Conservation (phyloP, 176 grass and related monocot genomes). For the Saccharum spontaneum region DNA sequence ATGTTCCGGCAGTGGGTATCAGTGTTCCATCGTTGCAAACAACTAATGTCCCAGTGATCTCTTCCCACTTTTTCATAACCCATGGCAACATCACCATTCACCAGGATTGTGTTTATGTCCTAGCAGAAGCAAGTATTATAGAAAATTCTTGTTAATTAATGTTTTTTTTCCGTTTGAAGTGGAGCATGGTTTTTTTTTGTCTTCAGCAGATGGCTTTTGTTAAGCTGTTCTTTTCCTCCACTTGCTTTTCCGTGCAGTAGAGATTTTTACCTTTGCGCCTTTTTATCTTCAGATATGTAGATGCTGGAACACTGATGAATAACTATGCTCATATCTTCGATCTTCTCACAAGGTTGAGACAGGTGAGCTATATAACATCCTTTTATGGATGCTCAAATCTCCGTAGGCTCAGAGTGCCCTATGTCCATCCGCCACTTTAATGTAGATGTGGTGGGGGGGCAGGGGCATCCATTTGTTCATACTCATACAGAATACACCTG, state of each 20-base stretch:
- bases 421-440: neutral
- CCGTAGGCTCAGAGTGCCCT: conserved; percentile 4
- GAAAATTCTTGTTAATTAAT: neutral
- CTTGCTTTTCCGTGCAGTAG: neutral
- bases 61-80: conserved; percentile 4
- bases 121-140: conserved; percentile 1
- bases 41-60: neutral
- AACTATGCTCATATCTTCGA: conserved; percentile 99
- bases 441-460: neutral
- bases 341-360: conserved; percentile 89
- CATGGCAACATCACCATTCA: neutral
- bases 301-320: conserved; percentile 88
- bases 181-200: neutral
- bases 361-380: conserved; percentile 51
- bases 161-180: neutral
- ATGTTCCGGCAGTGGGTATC: neutral
- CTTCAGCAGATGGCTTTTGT: conserved; percentile 13
- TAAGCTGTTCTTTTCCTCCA: conserved; percentile 2
- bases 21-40: neutral
- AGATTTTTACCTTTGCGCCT: neutral
- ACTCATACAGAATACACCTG: conserved; percentile 21
- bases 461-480: neutral
- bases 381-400: neutral
- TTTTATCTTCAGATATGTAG: conserved; percentile 75
- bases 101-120: neutral